These are phyloP conservation scores for Fusarium solani-melongenae DNA, from an alignment of 2,329 filamentous ascomycete species.

Conservation along the genomic window DNA sequence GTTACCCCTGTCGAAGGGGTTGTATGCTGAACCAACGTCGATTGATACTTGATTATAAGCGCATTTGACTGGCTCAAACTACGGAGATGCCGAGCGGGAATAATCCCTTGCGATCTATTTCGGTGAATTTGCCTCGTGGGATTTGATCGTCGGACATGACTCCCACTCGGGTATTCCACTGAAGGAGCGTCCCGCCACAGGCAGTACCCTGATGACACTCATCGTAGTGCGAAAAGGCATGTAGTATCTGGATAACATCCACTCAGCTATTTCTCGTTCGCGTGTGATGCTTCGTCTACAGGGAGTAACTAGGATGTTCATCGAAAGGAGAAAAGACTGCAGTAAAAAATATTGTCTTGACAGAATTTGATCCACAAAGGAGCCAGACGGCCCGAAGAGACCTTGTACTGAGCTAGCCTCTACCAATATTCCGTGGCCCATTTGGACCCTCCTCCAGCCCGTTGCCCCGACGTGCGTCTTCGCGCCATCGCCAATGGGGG, in stretches of 20 bases:
- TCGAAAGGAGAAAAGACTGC: not conserved
- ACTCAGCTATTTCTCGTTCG: not conserved
- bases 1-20: not conserved
- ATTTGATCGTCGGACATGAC: not conserved
- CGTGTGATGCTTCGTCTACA: not conserved
- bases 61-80: not conserved
- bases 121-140: not conserved
- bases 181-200: not conserved
- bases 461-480: conserved; percentile 39
- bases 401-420: not conserved
- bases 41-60: not conserved
- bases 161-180: not conserved
- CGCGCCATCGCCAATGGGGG: conserved; percentile 47
- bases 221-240: not conserved
- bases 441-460: conserved; percentile 47
- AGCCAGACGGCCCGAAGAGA: not conserved
- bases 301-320: not conserved
- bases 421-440: not conserved
- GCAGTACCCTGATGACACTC: not conserved
- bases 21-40: not conserved
- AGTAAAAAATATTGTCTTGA: not conserved
- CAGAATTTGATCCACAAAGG: not conserved
- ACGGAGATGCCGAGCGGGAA: not conserved
- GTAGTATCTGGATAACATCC: not conserved
- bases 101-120: not conserved